phyloP scores from a whole-genome alignment of 2,329 filamentous ascomycete species.

The Rosellinia necatrix region DNA sequence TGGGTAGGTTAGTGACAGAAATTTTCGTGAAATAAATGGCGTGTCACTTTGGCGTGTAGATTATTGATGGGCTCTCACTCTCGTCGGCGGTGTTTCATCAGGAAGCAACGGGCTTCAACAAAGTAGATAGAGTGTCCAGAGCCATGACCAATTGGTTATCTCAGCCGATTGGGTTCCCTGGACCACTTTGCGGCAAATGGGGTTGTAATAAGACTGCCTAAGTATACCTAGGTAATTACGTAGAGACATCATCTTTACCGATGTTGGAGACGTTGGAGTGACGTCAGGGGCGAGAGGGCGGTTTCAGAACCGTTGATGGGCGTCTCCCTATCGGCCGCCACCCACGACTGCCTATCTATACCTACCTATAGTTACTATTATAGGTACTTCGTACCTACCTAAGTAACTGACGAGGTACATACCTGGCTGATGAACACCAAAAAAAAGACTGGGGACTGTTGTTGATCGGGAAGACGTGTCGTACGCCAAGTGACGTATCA shows the following conservation, averaged over 20 bases:
- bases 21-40: no score
- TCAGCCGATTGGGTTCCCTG: conserved; percentile 1
- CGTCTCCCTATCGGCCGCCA: conserved; percentile 2
- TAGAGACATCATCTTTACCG: neutral
- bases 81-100: neutral
- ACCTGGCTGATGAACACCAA: no score
- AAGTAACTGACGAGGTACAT: no score
- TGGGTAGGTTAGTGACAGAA: no score
- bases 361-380: no score
- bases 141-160: conserved; percentile 17
- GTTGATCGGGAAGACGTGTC: conserved; percentile 22
- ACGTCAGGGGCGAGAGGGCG: conserved; percentile 19
- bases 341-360: conserved; percentile 4
- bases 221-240: neutral
- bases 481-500: conserved; percentile 6
- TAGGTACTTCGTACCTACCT: no score
- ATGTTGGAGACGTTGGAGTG: no score
- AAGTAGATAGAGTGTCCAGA: neutral
- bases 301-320: conserved; percentile 20
- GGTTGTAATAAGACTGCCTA: neutral
- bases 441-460: conserved; percentile 4
- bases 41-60: no score
- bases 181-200: conserved; percentile 4
- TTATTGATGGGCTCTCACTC: no score
- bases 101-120: neutral